phyloP scores from a whole-genome alignment of 2,329 filamentous ascomycete species.

The Microcera coccophila region DNA sequence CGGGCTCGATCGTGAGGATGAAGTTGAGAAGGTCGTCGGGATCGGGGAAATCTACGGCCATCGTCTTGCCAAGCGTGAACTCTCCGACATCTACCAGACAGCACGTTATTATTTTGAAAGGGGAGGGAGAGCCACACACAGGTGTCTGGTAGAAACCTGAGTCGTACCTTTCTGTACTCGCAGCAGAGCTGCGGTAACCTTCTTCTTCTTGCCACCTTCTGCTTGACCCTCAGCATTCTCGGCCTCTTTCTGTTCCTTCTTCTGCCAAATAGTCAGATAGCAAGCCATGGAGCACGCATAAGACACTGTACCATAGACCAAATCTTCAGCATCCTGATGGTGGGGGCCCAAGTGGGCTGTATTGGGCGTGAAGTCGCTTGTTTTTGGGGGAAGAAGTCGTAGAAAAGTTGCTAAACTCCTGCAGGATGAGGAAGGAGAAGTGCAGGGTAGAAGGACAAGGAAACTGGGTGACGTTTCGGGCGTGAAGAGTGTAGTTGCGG shows the following conservation, averaged over 20 bases:
- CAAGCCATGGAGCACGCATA: neutral
- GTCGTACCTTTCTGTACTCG: slow-evolving; percentile 86
- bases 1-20: slow-evolving; percentile 73
- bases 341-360: slow-evolving; percentile 23
- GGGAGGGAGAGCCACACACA: neutral
- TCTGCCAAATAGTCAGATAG: slow-evolving; percentile 50
- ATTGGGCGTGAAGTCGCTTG: slow-evolving; percentile 8
- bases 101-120: slow-evolving; percentile 8
- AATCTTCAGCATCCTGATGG: slow-evolving; percentile 87
- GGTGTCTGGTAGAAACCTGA: neutral
- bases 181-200: slow-evolving; percentile 92
- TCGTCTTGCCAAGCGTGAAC: slow-evolving; percentile 71
- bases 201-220: slow-evolving; percentile 86
- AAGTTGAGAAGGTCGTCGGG: slow-evolving; percentile 85
- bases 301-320: slow-evolving; percentile 80
- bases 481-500: slow-evolving; percentile 11
- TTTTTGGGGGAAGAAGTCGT: slow-evolving; percentile 6
- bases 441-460: neutral
- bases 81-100: slow-evolving; percentile 66
- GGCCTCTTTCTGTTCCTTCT: slow-evolving; percentile 95
- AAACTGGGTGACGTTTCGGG: too few relatives aligned
- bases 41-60: slow-evolving; percentile 77
- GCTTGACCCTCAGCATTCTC: slow-evolving; percentile 73
- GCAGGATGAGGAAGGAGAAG: neutral
- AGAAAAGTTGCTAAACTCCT: slow-evolving; percentile 1